Conservation (phyloP, 108 stramenopile genomes). For the Skeletonema menzelii region DNA sequence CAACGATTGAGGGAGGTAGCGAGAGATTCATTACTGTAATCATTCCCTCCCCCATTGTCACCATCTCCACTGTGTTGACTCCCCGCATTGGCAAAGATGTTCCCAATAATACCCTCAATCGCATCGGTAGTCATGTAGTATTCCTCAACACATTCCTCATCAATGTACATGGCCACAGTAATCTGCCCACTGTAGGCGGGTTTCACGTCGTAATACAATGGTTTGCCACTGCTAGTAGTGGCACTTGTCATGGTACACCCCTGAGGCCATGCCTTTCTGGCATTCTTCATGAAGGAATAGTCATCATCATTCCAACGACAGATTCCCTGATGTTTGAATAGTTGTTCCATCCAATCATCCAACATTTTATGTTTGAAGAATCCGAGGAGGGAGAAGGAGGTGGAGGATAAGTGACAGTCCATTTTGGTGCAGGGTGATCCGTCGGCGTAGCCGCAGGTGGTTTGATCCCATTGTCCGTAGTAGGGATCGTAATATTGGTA, state of each 20-base stretch:
- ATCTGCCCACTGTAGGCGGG: constrained; percentile 46
- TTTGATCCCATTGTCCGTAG: constrained; percentile 37
- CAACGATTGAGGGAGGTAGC: constrained; percentile 38
- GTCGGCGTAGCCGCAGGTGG: constrained; percentile 24
- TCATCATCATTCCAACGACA: constrained; percentile 64
- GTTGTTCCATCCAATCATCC: constrained; percentile 60
- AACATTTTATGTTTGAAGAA: constrained; percentile 60
- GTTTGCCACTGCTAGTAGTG: constrained; percentile 6
- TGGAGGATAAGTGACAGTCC: constrained; percentile 61
- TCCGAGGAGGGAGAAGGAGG: constrained; percentile 53
- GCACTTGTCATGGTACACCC: constrained; percentile 35
- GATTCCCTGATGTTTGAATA: constrained; percentile 67
- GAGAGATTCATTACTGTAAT: constrained; percentile 23
- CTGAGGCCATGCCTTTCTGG: constrained; percentile 32
- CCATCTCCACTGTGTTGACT: not conserved
- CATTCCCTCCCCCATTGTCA: constrained; percentile 10
- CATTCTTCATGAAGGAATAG: constrained; percentile 54
- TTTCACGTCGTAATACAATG: constrained; percentile 66
- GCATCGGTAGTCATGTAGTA: constrained; percentile 29
- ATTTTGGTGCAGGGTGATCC: constrained; percentile 52
- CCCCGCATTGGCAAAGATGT: constrained; percentile 31
- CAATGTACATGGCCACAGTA: constrained; percentile 57
- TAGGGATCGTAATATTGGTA: constrained; percentile 53
- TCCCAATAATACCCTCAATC: constrained; percentile 51
- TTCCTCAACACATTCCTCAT: constrained; percentile 43